Percentiles rank a stretch among this genome's conserved stretches.
phyloP scores from a whole-genome alignment of 495 filamentous ascomycete species.

The Talaromyces liani region DNA sequence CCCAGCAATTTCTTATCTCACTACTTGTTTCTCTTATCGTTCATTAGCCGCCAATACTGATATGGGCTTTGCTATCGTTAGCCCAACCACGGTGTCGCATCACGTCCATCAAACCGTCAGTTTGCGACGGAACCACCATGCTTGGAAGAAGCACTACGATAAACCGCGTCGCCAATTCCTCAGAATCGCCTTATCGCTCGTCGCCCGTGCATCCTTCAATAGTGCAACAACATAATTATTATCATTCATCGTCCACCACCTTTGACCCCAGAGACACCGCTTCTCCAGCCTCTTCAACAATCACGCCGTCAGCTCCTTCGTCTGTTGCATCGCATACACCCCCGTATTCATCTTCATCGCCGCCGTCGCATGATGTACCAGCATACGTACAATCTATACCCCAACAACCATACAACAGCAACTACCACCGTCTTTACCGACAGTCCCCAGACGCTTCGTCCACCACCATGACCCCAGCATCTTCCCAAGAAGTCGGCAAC shows the following conservation, averaged over 20 bases:
- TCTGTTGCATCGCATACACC: conserved; percentile 32
- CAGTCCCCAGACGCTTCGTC: conserved; percentile 18
- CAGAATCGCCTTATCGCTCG: conserved; percentile 30
- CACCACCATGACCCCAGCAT: conserved; percentile 3
- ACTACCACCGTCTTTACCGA: conserved; percentile 18
- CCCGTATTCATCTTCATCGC: conserved; percentile 25
- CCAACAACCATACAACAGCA: conserved; percentile 19
- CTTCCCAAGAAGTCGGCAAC: not conserved
- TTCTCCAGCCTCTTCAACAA: conserved; percentile 24
- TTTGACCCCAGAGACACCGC: conserved; percentile 30
- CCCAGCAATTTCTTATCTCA: not conserved
- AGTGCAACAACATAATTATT: conserved; percentile 8
- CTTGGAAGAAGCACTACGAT: conserved; percentile 38
- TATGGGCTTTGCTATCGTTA: conserved; percentile 41
- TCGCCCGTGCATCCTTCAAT: conserved; percentile 16
- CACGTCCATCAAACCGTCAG: conserved; percentile 26
- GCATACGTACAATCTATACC: conserved; percentile 30
- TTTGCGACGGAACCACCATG: conserved; percentile 29
- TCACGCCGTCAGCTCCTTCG: conserved; percentile 33
- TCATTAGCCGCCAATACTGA: conserved; percentile 13
- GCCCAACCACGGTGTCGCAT: conserved; percentile 37
- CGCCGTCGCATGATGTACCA: conserved; percentile 30
- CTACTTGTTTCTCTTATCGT: not conserved
- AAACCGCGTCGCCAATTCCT: conserved; percentile 24
- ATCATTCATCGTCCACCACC: conserved; percentile 16